These are phyloP conservation scores for Bassia scoparia DNA, from an alignment of 148 eudicot species.

Conservation along the genomic window DNA sequence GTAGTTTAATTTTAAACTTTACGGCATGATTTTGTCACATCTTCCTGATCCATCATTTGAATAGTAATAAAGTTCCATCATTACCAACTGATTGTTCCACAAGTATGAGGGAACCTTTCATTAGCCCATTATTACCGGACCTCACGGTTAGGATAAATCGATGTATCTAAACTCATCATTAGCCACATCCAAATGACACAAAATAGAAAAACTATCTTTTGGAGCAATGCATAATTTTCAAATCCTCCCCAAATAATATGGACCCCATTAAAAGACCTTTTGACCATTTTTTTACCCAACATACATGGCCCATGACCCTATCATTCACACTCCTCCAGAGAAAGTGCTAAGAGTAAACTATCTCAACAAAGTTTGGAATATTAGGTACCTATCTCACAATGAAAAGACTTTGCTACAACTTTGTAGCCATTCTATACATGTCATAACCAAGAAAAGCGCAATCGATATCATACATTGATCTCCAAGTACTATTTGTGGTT, in stretches of 20 bases:
- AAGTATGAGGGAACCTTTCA: slow-evolving; percentile 11
- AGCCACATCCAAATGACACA: slow-evolving; percentile 17
- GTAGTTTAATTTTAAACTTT: background rate
- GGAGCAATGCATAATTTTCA: background rate
- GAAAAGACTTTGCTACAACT: slow-evolving; percentile 4
- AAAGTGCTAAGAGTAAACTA: slow-evolving; percentile 11
- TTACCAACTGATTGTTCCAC: background rate
- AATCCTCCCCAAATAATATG: slow-evolving; percentile 17
- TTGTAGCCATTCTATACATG: slow-evolving; percentile 15
- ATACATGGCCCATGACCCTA: background rate
- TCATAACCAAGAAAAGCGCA: slow-evolving; percentile 21
- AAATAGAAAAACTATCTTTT: slow-evolving; percentile 16
- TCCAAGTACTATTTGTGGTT: too few species aligned
- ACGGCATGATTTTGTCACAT: background rate
- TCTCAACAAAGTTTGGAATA: background rate
- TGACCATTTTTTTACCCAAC: background rate
- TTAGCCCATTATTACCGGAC: background rate
- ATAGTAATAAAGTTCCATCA: slow-evolving; percentile 8
- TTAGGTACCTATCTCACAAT: background rate
- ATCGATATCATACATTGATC: background rate
- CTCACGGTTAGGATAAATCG: slow-evolving; percentile 17
- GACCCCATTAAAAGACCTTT: slow-evolving; percentile 14
- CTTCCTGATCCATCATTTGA: slow-evolving; percentile 14
- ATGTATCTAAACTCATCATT: slow-evolving; percentile 2
- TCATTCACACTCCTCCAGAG: background rate